Conservation (phyloP, 2,329 filamentous ascomycete genomes). For the Sporothrix protearum region DNA sequence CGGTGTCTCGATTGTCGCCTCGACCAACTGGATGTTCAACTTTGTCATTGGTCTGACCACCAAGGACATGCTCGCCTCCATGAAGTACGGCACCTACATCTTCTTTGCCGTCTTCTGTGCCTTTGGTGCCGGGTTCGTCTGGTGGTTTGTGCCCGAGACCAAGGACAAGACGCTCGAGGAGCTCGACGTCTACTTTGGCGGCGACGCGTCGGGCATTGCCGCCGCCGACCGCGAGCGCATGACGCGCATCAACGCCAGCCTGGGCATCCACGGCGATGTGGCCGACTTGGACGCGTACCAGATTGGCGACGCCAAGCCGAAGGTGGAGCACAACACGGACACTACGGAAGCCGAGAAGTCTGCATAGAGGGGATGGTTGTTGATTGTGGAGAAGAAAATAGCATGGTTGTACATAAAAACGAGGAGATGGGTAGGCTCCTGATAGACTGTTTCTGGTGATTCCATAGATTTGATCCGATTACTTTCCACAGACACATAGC, state of each 20-base stretch:
- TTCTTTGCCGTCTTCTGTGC: conserved; percentile 54
- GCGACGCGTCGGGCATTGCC: conserved; percentile 22
- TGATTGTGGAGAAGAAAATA: neutral
- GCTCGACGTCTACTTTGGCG: conserved; percentile 48
- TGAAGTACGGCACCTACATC: conserved; percentile 53
- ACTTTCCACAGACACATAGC: no score
- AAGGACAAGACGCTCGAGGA: conserved; percentile 67
- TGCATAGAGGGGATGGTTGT: neutral
- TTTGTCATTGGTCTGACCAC: conserved; percentile 48
- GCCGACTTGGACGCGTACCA: neutral
- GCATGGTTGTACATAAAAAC: no score
- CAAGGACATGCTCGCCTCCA: conserved; percentile 41
- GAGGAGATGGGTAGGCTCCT: no score
- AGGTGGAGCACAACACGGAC: neutral
- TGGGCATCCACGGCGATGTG: conserved; percentile 32
- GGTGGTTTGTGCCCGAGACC: conserved; percentile 51
- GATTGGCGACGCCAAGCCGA: neutral
- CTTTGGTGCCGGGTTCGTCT: conserved; percentile 47
- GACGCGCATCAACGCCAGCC: conserved; percentile 19
- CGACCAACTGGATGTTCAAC: conserved; percentile 46
- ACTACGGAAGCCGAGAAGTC: neutral
- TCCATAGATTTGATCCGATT: no score
- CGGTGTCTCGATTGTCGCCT: conserved; percentile 36
- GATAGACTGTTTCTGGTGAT: no score
- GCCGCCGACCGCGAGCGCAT: conserved; percentile 18